Percentiles rank a stretch among this genome's conserved stretches.
phyloP scores from a whole-genome alignment of 2,329 filamentous ascomycete species.

The Colletotrichum camelliae region DNA sequence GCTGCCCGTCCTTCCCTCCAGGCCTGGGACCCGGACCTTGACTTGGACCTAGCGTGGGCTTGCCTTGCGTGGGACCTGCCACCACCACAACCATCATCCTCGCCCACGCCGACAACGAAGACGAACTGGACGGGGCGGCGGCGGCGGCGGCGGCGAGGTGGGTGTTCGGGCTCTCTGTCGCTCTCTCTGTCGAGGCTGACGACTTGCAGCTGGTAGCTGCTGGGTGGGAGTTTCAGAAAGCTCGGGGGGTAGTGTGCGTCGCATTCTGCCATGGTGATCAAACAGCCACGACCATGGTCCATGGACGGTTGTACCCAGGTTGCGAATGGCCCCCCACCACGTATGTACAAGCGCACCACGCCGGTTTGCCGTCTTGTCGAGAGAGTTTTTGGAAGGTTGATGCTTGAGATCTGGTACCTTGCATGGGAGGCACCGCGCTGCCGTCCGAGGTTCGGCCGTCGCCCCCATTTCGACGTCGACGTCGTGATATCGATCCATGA shows the following conservation, averaged over 20 bases:
- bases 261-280: constrained; percentile 22
- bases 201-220: constrained; percentile 13
- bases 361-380: constrained; percentile 14
- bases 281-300: constrained; percentile 21
- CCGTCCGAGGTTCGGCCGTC: constrained; percentile 18
- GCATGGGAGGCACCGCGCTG: constrained; percentile 10
- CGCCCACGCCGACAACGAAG: constrained; percentile 1
- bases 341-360: neutral
- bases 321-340: neutral
- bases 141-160: neutral
- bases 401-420: constrained; percentile 20
- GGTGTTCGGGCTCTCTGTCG: neutral
- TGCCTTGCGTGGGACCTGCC: constrained; percentile 5
- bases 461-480: constrained; percentile 12
- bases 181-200: neutral
- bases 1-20: neutral
- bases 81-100: neutral
- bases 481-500: constrained; percentile 5
- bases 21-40: constrained; percentile 4
- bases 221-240: constrained; percentile 23
- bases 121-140: neutral
- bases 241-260: constrained; percentile 13
- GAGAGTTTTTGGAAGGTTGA: constrained; percentile 6
- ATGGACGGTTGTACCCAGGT: neutral
- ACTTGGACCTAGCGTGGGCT: constrained; percentile 11